Base-by-base conservation (phyloP, 495 filamentous ascomycete genomes). In the Penicillium samsonianum region DNA sequence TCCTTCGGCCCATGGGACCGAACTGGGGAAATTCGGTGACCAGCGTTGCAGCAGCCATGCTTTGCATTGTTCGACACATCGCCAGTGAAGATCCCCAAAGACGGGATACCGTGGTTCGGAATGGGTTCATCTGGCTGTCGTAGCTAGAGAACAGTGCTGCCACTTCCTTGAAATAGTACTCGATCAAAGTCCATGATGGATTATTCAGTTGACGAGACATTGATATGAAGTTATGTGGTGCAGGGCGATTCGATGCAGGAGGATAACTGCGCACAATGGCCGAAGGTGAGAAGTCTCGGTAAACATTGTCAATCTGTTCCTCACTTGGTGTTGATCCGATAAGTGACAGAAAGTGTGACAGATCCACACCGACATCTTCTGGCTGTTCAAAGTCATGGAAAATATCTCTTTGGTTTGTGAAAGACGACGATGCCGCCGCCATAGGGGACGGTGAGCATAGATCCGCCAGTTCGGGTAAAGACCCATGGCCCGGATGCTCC, bases 111-210 rank as follows among this genome's bases (percentile, higher is more conserved):
- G 81, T 82, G 2, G 78, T 78, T 22, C 82, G 70, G 61, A 84
- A 84, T 0, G 82, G 82, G 62, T 84, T 84, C 66, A 84, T 76
- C 31, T 79, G 73, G 35, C 80, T 81, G 60, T 84, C 82, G 61
- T 82, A 84, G 51, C 78, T 82, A 11, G 82, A 84, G 60, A 83
- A 84, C 19, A 84, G 57, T 4, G 77, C 77, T 11, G 78, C 80
- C 9, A 84, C 81, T 50, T 84, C 80, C 58, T 80, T 81, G 70
- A 84, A 84, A 52, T 84, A 84, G 61, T 84, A 83, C 47, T 84
- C 80, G 6, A 84, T 79, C 5, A 84, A 69, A 11, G 81, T 80
- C 64, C 78, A 81, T 41, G 75, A 80, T 26, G 79, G 72, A 47
- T 79, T 78, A 35, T 80, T 76, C 53, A 78, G 40, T 2, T 72